Evolutionary conservation across 2,329 filamentous ascomycete species (phyloP).

Genomic region (Pseudomassariella vexata): DNA sequence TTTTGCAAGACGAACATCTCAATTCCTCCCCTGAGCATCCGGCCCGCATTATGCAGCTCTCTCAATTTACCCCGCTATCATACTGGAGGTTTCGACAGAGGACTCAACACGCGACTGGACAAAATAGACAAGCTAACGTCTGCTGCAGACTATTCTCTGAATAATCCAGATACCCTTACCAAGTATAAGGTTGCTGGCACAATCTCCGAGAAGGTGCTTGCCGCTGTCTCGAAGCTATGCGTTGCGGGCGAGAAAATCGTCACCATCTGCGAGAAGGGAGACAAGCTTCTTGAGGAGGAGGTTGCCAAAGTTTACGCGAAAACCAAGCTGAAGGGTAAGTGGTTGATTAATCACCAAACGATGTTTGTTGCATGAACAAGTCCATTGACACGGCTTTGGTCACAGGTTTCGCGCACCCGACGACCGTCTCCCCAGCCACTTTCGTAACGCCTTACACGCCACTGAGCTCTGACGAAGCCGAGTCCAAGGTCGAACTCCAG

Average conservation of each 20-base stretch:
- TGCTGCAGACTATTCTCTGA: slow-evolving; percentile 77
- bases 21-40: slow-evolving; percentile 6
- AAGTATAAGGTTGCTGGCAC: slow-evolving; percentile 97
- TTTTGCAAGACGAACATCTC: too few species aligned
- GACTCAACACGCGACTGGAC: too few species aligned
- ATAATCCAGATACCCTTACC: slow-evolving; percentile 90
- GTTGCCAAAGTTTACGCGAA: slow-evolving; percentile 94
- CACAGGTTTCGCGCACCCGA: slow-evolving; percentile 82
- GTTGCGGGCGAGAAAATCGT: slow-evolving; percentile 88
- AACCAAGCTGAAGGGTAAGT: slow-evolving; percentile 93
- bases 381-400: slow-evolving; percentile 1
- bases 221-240: slow-evolving; percentile 69
- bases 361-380: too few species aligned
- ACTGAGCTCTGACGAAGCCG: slow-evolving; percentile 76
- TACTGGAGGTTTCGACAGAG: too few species aligned
- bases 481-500: slow-evolving; percentile 76
- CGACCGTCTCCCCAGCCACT: slow-evolving; percentile 87
- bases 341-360: too few species aligned
- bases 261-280: slow-evolving; percentile 89
- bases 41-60: too few species aligned
- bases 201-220: slow-evolving; percentile 94
- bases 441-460: slow-evolving; percentile 97
- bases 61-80: too few species aligned
- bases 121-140: too few species aligned
- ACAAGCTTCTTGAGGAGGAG: slow-evolving; percentile 91